Conservation (phyloP, 2,329 filamentous ascomycete genomes). For the Rhynchosporium agropyri region DNA sequence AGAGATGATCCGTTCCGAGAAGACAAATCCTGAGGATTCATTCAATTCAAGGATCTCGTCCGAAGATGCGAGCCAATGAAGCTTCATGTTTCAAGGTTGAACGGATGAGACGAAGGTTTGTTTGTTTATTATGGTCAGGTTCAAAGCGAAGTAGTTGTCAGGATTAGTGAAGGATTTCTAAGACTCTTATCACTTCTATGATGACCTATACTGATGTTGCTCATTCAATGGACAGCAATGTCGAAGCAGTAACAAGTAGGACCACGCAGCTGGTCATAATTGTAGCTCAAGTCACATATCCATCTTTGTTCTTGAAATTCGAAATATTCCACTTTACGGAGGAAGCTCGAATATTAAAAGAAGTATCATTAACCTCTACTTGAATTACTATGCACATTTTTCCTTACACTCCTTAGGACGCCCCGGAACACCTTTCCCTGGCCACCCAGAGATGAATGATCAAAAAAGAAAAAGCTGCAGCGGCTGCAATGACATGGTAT, state of each 20-base stretch:
- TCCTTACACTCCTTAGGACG: slow-evolving; percentile 15
- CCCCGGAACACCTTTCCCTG: slow-evolving; percentile 8
- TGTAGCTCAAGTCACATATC: background rate
- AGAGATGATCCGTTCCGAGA: too few species aligned
- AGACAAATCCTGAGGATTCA: too few species aligned
- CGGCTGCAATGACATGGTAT: slow-evolving; percentile 14
- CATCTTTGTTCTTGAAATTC: background rate
- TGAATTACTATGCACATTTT: slow-evolving; percentile 12
- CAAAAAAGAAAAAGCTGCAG: slow-evolving; percentile 4
- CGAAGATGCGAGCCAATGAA: slow-evolving; percentile 10
- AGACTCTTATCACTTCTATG: too few species aligned
- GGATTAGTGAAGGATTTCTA: too few species aligned
- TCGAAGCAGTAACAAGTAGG: too few species aligned
- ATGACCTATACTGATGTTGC: too few species aligned
- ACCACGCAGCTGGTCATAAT: too few species aligned
- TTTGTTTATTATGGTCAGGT: too few species aligned
- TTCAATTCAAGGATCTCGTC: background rate
- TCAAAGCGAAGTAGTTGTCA: too few species aligned
- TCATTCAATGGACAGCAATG: too few species aligned
- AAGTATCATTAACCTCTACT: slow-evolving; percentile 14
- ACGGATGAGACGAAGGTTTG: too few species aligned
- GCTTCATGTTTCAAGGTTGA: background rate
- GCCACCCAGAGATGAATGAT: background rate
- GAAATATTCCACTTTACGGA: background rate
- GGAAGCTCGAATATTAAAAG: background rate